Base-by-base conservation (phyloP, 345 rosid genomes). In the Eucalyptus tenuipes region DNA sequence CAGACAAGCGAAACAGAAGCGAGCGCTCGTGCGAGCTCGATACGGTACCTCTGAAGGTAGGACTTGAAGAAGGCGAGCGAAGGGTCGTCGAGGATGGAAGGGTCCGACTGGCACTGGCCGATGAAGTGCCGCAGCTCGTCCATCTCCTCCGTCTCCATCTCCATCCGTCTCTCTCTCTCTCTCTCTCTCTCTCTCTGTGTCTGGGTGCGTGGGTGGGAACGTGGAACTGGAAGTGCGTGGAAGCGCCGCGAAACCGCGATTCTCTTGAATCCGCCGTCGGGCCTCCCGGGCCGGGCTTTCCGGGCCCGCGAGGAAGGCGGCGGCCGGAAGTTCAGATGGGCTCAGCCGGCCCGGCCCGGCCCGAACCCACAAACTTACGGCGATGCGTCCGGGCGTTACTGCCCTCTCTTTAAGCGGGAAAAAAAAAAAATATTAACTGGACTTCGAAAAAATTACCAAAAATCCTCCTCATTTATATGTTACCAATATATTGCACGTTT, bases 1-100 rank as follows among this genome's bases (percentile, higher is more conserved):
- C 82, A 75, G 82, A 75, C 82, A 5, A 3, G 15, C 27, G 82
- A 20, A 75, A 40, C 15, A 20, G 47, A 75, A 20, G 44, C 47
- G 13, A 11, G 14, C 4, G 22, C 79, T 8, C 22, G 22, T 2
- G 13, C 24, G 47, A 37, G 24, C 15, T 11, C 8, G 84, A 75
- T 22, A 20, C 47, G 27, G 10, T 33, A 95, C 99, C 98, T 94
- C 59, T 88, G 90, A 85, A 96, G 96, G 90, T 93, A 95, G 6
- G 94, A 89, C 85, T 93, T 96, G 96, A 95, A 95, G 96, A 96
- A 96, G 52, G 90, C 42, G 52, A 97, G 92, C 89, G 92, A 93
- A 57, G 99, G 96, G 45, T 92, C 89, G 71, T 94, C 93, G 88
- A 97, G 92, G 91, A 95, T 89, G 18, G 97, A 91, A 87, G 96